Conservation (phyloP, 2,329 filamentous ascomycete genomes). For the Alternaria gaisen region DNA sequence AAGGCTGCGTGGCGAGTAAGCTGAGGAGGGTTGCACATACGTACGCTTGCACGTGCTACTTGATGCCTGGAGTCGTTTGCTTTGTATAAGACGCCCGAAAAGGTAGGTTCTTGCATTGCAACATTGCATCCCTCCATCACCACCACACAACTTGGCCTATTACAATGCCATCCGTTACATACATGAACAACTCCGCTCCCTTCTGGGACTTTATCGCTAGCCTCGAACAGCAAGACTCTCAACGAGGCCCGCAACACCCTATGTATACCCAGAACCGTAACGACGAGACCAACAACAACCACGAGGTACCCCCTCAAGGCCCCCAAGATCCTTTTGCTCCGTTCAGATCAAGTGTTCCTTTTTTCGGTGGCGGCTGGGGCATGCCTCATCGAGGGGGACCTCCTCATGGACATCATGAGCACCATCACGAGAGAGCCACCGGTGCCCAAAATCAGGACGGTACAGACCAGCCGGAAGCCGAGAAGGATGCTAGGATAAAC, state of each 20-base stretch:
- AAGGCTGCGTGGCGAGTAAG: conserved; percentile 35
- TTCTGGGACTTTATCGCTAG: conserved; percentile 66
- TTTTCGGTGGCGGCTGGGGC: conserved; percentile 36
- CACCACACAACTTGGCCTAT: conserved; percentile 11
- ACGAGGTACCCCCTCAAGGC: conserved; percentile 26
- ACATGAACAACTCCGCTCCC: conserved; percentile 62
- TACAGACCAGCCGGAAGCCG: conserved; percentile 14
- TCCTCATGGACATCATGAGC: conserved; percentile 33
- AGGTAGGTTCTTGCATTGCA: conserved; percentile 22
- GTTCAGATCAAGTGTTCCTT: conserved; percentile 48
- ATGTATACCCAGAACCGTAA: conserved; percentile 53
- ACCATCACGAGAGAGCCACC: conserved; percentile 26
- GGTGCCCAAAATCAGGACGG: conserved; percentile 13
- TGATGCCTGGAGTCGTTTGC: conserved; percentile 37
- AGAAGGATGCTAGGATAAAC: conserved; percentile 26
- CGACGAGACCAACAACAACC: conserved; percentile 35
- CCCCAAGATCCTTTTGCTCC: conserved; percentile 35
- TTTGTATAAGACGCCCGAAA: conserved; percentile 37
- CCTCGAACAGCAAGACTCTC: conserved; percentile 57
- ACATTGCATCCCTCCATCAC: conserved; percentile 15
- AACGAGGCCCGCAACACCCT: conserved; percentile 55
- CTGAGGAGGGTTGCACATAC: conserved; percentile 29
- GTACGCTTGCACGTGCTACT: conserved; percentile 40
- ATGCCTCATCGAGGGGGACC: conserved; percentile 44
- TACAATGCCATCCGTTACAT: conserved; percentile 62